Percentiles rank a stretch among this genome's conserved stretches.
Evolutionary conservation across 805 yeast species (phyloP).

Genomic region (Cyberlindnera nakhonratchasimensis): DNA sequence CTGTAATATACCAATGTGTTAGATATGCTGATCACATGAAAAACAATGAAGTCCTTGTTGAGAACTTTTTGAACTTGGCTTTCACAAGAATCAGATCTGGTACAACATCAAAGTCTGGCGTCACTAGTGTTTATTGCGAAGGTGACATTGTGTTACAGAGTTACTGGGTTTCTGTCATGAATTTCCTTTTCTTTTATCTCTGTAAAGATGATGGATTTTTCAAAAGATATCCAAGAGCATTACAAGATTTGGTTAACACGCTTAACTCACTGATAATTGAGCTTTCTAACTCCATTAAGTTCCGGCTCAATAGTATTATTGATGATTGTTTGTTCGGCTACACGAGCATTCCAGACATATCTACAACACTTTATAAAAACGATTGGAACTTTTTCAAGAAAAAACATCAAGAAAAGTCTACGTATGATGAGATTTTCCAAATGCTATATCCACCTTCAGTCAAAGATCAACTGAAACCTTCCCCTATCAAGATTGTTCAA

Average conservation of each 20-base stretch:
- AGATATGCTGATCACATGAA: conserved; percentile 61
- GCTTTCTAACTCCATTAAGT: conserved; percentile 60
- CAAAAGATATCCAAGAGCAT: conserved; percentile 48
- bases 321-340: conserved; percentile 72
- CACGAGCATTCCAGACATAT: conserved; percentile 78
- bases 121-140: conserved; percentile 37
- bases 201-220: conserved; percentile 61
- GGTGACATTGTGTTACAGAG: conserved; percentile 71
- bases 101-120: conserved; percentile 60
- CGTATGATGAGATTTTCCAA: conserved; percentile 69
- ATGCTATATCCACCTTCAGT: conserved; percentile 85
- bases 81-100: conserved; percentile 58
- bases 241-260: conserved; percentile 56
- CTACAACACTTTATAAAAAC: conserved; percentile 70
- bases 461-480: conserved; percentile 76
- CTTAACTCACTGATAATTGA: conserved; percentile 63
- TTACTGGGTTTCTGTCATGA: conserved; percentile 84
- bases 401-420: conserved; percentile 38
- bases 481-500: conserved; percentile 83
- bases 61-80: conserved; percentile 56
- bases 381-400: conserved; percentile 59
- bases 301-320: conserved; percentile 51
- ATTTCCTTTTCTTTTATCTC: conserved; percentile 74
- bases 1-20: conserved; percentile 64
- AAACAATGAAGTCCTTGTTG: conserved; percentile 52